These are phyloP conservation scores for Kernera saxatilis DNA, from an alignment of 345 rosid species.

Conservation along the genomic window DNA sequence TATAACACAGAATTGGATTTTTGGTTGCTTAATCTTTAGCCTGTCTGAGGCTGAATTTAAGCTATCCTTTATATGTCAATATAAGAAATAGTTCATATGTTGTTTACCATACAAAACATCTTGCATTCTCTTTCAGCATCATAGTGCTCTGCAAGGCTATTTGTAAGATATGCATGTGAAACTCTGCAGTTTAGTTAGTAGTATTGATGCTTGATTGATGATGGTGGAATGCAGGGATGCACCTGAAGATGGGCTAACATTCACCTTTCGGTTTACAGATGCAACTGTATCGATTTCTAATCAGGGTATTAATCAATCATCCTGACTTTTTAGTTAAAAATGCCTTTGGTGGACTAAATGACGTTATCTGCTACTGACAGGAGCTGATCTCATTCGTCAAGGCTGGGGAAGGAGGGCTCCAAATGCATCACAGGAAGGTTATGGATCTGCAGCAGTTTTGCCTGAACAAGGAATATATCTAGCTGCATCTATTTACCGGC, in stretches of 20 bases:
- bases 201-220: slow-evolving; percentile 25
- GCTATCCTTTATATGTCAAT: not conserved
- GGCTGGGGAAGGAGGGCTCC: slow-evolving; percentile 91
- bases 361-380: slow-evolving; percentile 29
- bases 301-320: slow-evolving; percentile 60
- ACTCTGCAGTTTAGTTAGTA: slow-evolving; percentile 10
- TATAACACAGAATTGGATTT: not conserved
- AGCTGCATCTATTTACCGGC: slow-evolving; percentile 91
- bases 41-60: not conserved
- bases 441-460: slow-evolving; percentile 93
- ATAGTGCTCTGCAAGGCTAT: not conserved
- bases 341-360: slow-evolving; percentile 2
- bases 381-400: slow-evolving; percentile 72
- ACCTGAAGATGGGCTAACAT: slow-evolving; percentile 85
- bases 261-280: slow-evolving; percentile 97
- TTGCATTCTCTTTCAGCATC: not conserved
- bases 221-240: slow-evolving; percentile 58
- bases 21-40: slow-evolving; percentile 6
- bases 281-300: slow-evolving; percentile 66
- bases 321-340: slow-evolving; percentile 2
- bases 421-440: slow-evolving; percentile 83
- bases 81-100: not conserved
- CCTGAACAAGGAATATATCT: slow-evolving; percentile 99
- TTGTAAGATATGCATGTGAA: not conserved
- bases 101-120: not conserved